Percentiles rank a stretch among this genome's conserved stretches.
phyloP scores from a whole-genome alignment of 2,329 filamentous ascomycete genomes.

The Ophiostoma sp. region DNA sequence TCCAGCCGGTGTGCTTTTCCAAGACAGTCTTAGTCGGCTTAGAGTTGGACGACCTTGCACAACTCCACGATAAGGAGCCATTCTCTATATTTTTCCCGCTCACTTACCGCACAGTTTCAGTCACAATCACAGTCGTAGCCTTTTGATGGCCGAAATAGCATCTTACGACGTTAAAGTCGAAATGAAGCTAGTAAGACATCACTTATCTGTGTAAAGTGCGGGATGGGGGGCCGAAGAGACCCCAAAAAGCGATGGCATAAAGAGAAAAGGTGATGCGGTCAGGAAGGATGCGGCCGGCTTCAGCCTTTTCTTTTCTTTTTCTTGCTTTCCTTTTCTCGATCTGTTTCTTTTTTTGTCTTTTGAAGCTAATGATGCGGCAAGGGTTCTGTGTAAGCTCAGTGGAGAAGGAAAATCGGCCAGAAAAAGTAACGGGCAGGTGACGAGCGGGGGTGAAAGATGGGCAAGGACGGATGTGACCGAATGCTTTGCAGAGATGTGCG shows the following conservation, averaged over 20 bases:
- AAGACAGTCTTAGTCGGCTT: neutral
- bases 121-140: conserved; percentile 2
- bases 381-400: neutral
- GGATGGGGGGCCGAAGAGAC: neutral
- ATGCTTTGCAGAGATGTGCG: neutral
- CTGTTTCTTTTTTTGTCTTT: neutral
- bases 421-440: neutral
- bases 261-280: neutral
- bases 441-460: neutral
- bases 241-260: neutral
- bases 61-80: neutral
- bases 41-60: neutral
- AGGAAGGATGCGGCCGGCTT: neutral
- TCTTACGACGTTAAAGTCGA: neutral
- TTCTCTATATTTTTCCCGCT: neutral
- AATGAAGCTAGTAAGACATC: neutral
- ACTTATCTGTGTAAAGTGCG: neutral
- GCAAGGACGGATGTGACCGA: neutral
- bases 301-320: neutral
- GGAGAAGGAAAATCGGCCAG: neutral
- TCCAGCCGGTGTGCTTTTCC: neutral
- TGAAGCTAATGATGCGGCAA: neutral
- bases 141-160: neutral
- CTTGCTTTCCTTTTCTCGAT: neutral
- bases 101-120: neutral